phyloP scores from a whole-genome alignment of 2,329 filamentous ascomycete genomes.

The Trichoderma koningiopsis region DNA sequence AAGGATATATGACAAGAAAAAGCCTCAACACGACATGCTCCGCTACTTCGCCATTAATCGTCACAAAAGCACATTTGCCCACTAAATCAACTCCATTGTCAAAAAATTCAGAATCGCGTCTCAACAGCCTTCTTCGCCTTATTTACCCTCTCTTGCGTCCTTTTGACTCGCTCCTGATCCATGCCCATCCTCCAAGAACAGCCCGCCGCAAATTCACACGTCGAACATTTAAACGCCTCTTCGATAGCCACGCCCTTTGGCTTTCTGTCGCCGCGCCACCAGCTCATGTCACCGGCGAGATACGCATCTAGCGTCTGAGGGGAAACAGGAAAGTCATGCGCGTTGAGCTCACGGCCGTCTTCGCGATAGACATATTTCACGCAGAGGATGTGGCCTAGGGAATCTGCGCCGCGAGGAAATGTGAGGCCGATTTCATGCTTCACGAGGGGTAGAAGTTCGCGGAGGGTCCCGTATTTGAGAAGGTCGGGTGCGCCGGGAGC shows the following conservation, averaged over 20 bases:
- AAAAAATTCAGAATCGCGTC: neutral
- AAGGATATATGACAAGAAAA: neutral
- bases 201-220: slow-evolving; percentile 77
- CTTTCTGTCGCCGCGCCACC: slow-evolving; percentile 79
- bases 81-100: neutral
- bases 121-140: slow-evolving; percentile 29
- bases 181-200: slow-evolving; percentile 78
- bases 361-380: slow-evolving; percentile 57
- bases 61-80: neutral
- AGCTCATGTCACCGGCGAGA: slow-evolving; percentile 70
- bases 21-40: neutral
- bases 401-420: slow-evolving; percentile 52
- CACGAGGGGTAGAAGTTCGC: slow-evolving; percentile 51
- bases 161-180: slow-evolving; percentile 56
- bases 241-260: slow-evolving; percentile 77
- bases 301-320: slow-evolving; percentile 64
- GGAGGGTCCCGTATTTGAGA: slow-evolving; percentile 52
- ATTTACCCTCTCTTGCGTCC: slow-evolving; percentile 32
- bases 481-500: slow-evolving; percentile 37
- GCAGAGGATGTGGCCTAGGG: slow-evolving; percentile 53
- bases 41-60: neutral
- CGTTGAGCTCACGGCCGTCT: slow-evolving; percentile 57
- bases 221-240: slow-evolving; percentile 85
- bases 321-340: slow-evolving; percentile 68
- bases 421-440: slow-evolving; percentile 52